A percentile compares a stretch with the other conserved stretches of the same genome.
These are phyloP conservation scores for Gliomastix tumulicola DNA, from an alignment of 2,329 filamentous ascomycete species.

Conservation along the genomic window DNA sequence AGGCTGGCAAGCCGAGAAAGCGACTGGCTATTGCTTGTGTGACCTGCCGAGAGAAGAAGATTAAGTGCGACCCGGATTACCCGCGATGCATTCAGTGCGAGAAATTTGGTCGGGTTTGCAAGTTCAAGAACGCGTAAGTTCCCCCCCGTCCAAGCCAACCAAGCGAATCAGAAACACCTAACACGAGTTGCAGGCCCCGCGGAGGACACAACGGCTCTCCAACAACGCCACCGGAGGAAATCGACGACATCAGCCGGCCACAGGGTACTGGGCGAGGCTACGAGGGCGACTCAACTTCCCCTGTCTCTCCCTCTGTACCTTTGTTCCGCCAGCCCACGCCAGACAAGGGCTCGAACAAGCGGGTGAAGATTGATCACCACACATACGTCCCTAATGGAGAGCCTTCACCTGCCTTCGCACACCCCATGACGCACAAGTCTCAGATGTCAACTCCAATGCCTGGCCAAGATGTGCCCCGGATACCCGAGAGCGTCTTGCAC, in stretches of 20 bases:
- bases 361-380: constrained; percentile 39
- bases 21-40: constrained; percentile 86
- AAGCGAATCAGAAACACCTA: constrained; percentile 4
- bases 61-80: constrained; percentile 87
- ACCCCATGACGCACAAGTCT: constrained; percentile 11
- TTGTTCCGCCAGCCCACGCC: constrained; percentile 21
- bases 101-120: constrained; percentile 81
- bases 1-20: constrained; percentile 89
- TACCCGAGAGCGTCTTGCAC: constrained; percentile 40
- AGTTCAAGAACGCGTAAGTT: constrained; percentile 78
- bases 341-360: constrained; percentile 35
- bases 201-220: constrained; percentile 53
- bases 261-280: constrained; percentile 21
- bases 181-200: constrained; percentile 34
- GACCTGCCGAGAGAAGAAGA: constrained; percentile 93
- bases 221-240: constrained; percentile 42
- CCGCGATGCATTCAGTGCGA: constrained; percentile 87
- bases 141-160: neutral
- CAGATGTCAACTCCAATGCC: constrained; percentile 26
- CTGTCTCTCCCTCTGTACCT: constrained; percentile 38
- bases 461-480: constrained; percentile 33
- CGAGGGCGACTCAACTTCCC: constrained; percentile 36
- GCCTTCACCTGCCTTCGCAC: constrained; percentile 17
- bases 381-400: constrained; percentile 30
- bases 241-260: constrained; percentile 34